phyloP scores from a whole-genome alignment of 495 filamentous ascomycete genomes.

The Terfezia claveryi region DNA sequence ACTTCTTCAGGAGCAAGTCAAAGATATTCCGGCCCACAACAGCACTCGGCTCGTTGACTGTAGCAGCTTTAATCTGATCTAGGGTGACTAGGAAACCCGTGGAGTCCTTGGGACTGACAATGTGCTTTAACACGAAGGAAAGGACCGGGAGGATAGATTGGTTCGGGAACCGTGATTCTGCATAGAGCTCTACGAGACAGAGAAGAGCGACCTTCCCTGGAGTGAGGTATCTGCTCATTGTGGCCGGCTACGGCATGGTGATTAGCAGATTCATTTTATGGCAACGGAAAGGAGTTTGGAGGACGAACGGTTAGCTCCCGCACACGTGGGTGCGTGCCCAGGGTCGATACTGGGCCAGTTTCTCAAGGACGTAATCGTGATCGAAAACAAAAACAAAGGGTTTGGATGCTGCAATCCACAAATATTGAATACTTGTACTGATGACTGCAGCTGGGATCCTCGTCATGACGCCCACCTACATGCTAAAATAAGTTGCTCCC shows the following conservation, averaged over 20 bases:
- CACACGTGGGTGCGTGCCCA: no score
- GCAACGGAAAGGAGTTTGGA: no score
- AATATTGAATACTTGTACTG: no score
- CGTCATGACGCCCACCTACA: no score
- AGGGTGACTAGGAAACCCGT: constrained; percentile 36
- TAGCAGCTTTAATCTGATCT: constrained; percentile 19
- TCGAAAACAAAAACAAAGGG: no score
- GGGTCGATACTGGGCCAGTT: no score
- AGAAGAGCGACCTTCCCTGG: constrained; percentile 69
- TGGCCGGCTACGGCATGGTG: background rate
- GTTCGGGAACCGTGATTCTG: constrained; percentile 49
- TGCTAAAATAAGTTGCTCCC: no score
- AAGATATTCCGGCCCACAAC: constrained; percentile 49
- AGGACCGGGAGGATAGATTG: constrained; percentile 59
- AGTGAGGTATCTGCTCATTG: constrained; percentile 18
- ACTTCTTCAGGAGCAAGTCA: constrained; percentile 60
- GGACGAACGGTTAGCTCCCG: no score
- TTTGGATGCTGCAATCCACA: no score
- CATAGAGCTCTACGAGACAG: constrained; percentile 58
- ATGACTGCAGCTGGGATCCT: no score
- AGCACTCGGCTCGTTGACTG: constrained; percentile 11
- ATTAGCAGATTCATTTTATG: no score
- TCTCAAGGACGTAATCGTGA: no score
- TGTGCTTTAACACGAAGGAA: constrained; percentile 57
- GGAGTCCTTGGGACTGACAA: constrained; percentile 30